Evolutionary conservation across 306 rosid species (phyloP).

Genomic region (Parietaria judaica): DNA sequence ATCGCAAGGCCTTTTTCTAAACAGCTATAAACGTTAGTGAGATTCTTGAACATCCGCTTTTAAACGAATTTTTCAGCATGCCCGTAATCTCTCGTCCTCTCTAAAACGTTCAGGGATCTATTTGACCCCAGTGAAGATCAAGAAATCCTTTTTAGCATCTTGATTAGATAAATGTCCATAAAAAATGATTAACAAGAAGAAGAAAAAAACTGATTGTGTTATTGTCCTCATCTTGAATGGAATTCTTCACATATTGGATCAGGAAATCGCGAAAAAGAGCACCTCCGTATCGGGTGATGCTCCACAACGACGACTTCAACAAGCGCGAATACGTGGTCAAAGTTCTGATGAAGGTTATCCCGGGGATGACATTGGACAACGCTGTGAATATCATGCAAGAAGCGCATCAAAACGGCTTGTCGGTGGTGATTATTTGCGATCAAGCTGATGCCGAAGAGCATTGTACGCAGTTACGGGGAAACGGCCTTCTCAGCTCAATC

Average conservation of each 20-base stretch:
- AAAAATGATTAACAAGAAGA: neutral
- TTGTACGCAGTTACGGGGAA: constrained; percentile 66
- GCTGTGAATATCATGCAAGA: constrained; percentile 83
- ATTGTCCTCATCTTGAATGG: neutral
- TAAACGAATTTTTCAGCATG: no score
- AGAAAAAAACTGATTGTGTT: neutral
- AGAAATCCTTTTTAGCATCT: no score
- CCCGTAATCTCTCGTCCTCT: no score
- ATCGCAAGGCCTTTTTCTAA: no score
- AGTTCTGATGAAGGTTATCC: constrained; percentile 83
- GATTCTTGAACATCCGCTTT: no score
- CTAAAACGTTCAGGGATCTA: no score
- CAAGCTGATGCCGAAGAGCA: constrained; percentile 80
- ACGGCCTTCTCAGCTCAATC: constrained; percentile 67
- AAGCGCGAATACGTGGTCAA: constrained; percentile 73
- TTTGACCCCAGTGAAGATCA: no score
- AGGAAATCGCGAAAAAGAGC: constrained; percentile 55
- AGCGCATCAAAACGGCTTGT: constrained; percentile 58
- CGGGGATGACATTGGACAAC: constrained; percentile 66
- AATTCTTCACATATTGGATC: constrained; percentile 8
- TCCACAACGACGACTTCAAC: constrained; percentile 69
- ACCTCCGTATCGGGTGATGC: constrained; percentile 58
- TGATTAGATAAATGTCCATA: no score
- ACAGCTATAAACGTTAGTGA: no score
- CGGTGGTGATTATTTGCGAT: constrained; percentile 59